Conservation (phyloP, 2,329 filamentous ascomycete species). For the Pezicula rhizophila region DNA sequence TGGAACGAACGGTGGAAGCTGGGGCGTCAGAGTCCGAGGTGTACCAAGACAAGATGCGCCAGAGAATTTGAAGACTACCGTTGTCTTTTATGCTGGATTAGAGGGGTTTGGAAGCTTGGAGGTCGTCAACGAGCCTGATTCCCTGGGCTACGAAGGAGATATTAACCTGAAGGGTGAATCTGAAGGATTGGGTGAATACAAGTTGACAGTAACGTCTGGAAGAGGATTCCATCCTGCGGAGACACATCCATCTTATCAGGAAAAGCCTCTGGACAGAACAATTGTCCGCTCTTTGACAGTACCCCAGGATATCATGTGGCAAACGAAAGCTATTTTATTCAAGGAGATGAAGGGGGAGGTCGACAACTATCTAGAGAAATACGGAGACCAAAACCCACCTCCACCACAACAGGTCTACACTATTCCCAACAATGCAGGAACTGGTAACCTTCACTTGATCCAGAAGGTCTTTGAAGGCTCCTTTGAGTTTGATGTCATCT, state of each 20-base stretch:
- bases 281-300: slow-evolving; percentile 66
- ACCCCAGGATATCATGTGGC: slow-evolving; percentile 70
- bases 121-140: slow-evolving; percentile 48
- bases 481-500: slow-evolving; percentile 92
- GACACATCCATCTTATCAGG: slow-evolving; percentile 58
- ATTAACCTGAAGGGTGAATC: slow-evolving; percentile 68
- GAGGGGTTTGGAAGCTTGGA: slow-evolving; percentile 69
- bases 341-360: slow-evolving; percentile 57
- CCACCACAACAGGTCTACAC: slow-evolving; percentile 84
- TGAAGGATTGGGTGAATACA: slow-evolving; percentile 70
- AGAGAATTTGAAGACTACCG: slow-evolving; percentile 62
- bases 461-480: slow-evolving; percentile 87
- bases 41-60: slow-evolving; percentile 65
- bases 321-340: slow-evolving; percentile 67
- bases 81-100: slow-evolving; percentile 77
- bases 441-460: slow-evolving; percentile 78
- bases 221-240: slow-evolving; percentile 54
- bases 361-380: slow-evolving; percentile 51
- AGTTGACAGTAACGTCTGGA: slow-evolving; percentile 69
- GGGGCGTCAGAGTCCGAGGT: slow-evolving; percentile 85
- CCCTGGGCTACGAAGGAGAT: slow-evolving; percentile 48
- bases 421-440: slow-evolving; percentile 59
- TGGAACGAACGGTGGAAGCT: slow-evolving; percentile 79
- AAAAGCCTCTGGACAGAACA: slow-evolving; percentile 70
- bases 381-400: slow-evolving; percentile 61